Evolutionary conservation across 192 early-diverging fungal genomes (phyloP).

Genomic region (Coemansia aciculifera): DNA sequence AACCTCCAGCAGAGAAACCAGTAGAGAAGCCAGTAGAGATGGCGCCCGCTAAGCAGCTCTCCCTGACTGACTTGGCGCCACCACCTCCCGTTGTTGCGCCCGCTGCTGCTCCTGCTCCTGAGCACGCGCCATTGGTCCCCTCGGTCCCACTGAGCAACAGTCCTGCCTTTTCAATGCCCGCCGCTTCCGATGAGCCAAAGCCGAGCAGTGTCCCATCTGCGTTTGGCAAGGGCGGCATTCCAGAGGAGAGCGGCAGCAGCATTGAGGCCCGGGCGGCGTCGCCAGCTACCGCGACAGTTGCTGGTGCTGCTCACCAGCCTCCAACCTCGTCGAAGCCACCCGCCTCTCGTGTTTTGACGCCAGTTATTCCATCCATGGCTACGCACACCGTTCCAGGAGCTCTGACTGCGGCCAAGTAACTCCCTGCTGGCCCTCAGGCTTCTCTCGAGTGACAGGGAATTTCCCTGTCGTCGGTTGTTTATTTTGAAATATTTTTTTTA

Average conservation of each 20-base stretch:
- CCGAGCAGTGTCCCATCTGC: neutral
- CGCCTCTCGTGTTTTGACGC: neutral
- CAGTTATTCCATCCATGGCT: constrained; percentile 34
- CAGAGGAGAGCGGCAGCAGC: neutral
- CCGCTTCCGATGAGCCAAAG: neutral
- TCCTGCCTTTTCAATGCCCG: neutral
- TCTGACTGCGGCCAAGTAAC: constrained; percentile 26
- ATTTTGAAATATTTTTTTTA: neutral
- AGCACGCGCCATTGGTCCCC: neutral
- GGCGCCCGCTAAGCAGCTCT: neutral
- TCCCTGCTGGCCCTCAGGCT: neutral
- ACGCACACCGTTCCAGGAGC: constrained; percentile 32
- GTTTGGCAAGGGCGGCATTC: constrained; percentile 1
- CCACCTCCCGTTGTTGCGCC: neutral
- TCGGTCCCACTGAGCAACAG: neutral
- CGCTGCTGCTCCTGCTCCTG: constrained; percentile 9
- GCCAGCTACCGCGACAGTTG: neutral
- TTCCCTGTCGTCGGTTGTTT: neutral
- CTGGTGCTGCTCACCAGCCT: neutral
- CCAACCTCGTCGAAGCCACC: neutral
- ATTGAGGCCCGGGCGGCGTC: neutral
- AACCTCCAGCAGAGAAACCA: neutral
- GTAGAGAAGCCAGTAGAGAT: constrained; percentile 2
- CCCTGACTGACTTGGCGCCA: neutral
- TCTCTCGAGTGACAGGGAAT: neutral